Base-by-base conservation (phyloP, 352 stramenopile genomes). In the Bremia lactucae region DNA sequence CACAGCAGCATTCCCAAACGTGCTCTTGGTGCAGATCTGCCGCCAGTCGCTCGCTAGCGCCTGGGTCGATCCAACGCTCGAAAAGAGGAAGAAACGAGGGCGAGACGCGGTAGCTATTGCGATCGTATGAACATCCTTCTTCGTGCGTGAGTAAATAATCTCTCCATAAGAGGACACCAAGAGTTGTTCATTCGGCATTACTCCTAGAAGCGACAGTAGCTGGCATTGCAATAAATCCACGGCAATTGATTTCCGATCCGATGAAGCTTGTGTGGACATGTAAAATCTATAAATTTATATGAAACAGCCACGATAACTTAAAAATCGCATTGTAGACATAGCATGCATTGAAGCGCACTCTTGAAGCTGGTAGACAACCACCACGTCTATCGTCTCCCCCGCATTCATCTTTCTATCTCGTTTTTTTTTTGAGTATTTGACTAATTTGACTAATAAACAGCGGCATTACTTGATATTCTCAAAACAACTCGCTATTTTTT, bases 201-300 rank as follows among this genome's bases (percentile, higher is more conserved):
- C 36, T 3, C 68, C 72, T 11, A 78, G 13, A 11, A 88, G 72
- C 35, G 75, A 88, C 24, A 88, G 46, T 14, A 88, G 49, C 40
- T 86, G 72, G 36, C 68, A 81, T 52, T 84, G 75, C 31, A 86
- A 46, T 51, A 88, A 40, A 36, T 84, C 72, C 3, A 80, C 43
- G 18, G 56, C 41, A 24, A 87, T 45, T 18, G 42, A 37, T 21
- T 44, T 49, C 15, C 40, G 53, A 54, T 62, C 37, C 0, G 31
- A 20, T 34, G 57, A 55, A 22, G 31, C 29, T 18, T 55, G 46
- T 9, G 49, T 59, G 19, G 62, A 57, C 24, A 81, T 50, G 36
- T 73, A 78, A 37, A 60, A 60, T 48, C 63, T 83, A 35, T 14
- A 18, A 15, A 10, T n/a, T 18, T 1, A 23, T 23, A 19, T 31